Percentiles rank a stretch among this genome's conserved stretches.
These are phyloP conservation scores for Cryptosporidium meleagridis DNA, from an alignment of 169 alveolate genomes.

Conservation along the genomic window DNA sequence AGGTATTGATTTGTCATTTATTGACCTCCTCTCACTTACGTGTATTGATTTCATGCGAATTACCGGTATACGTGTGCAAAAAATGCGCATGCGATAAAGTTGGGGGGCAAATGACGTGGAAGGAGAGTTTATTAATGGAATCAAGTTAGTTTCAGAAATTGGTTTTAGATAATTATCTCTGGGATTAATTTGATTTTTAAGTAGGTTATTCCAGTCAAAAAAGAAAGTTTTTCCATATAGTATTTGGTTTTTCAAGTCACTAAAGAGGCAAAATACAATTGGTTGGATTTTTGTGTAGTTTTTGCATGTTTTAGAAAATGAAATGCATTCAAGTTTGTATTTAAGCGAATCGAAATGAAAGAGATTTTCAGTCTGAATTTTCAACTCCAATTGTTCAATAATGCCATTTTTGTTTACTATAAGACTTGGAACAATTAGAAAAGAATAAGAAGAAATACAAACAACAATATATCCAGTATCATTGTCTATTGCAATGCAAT, in stretches of 20 bases:
- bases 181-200: neutral
- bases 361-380: neutral
- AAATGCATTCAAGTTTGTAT: conserved; percentile 20
- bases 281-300: neutral
- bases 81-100: conserved; percentile 7
- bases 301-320: conserved; percentile 1
- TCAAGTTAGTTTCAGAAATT: neutral
- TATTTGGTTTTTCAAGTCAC: neutral
- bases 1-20: neutral
- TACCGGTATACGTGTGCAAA: conserved; percentile 7
- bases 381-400: conserved; percentile 16
- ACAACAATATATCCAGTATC: conserved; percentile 26
- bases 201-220: conserved; percentile 19
- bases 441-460: neutral
- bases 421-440: conserved; percentile 24
- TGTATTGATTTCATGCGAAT: conserved; percentile 12
- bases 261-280: neutral
- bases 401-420: neutral
- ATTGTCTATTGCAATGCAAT: neutral
- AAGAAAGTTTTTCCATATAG: neutral
- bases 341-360: neutral
- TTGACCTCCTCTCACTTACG: neutral
- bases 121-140: neutral
- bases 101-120: neutral
- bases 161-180: conserved; percentile 33